Evolutionary conservation across 495 filamentous ascomycete genomes (phyloP).

Genomic region (Penicillium waksmanii): DNA sequence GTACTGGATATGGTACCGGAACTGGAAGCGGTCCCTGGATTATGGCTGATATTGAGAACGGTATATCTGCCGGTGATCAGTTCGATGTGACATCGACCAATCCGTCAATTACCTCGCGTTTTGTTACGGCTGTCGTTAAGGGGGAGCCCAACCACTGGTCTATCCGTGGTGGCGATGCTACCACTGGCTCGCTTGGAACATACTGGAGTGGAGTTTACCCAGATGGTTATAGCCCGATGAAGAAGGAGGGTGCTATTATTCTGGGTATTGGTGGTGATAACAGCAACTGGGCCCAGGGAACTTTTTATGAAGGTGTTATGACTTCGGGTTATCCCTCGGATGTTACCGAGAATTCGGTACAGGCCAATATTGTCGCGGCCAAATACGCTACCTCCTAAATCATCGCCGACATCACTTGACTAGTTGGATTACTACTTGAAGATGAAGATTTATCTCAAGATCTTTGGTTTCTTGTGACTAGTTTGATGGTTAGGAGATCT

Average conservation of each 20-base stretch:
- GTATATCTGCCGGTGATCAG: constrained; percentile 55
- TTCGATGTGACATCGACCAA: constrained; percentile 44
- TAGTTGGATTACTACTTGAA: not conserved
- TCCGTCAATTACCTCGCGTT: constrained; percentile 51
- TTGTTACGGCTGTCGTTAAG: constrained; percentile 56
- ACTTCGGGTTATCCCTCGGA: constrained; percentile 61
- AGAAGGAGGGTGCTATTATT: constrained; percentile 61
- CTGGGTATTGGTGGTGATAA: constrained; percentile 62
- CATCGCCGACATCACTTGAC: not conserved
- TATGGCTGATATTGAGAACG: constrained; percentile 64
- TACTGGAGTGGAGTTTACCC: constrained; percentile 57
- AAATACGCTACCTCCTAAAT: constrained; percentile 45
- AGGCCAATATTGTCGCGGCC: constrained; percentile 62
- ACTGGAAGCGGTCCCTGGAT: constrained; percentile 59
- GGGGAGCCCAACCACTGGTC: constrained; percentile 55
- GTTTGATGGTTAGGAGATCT: not conserved
- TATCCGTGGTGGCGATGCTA: constrained; percentile 55
- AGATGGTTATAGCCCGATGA: constrained; percentile 60
- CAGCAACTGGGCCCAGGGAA: constrained; percentile 57
- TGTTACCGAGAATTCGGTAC: constrained; percentile 55
- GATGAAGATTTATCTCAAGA: not conserved
- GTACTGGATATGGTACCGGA: constrained; percentile 46
- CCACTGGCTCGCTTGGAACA: constrained; percentile 55
- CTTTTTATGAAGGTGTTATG: constrained; percentile 65
- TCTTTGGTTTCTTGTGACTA: not conserved